A percentile compares a stretch with the other conserved stretches of the same genome.
phyloP scores from a whole-genome alignment of 2,329 filamentous ascomycete genomes.

The Torrubiellomyces zombiae region DNA sequence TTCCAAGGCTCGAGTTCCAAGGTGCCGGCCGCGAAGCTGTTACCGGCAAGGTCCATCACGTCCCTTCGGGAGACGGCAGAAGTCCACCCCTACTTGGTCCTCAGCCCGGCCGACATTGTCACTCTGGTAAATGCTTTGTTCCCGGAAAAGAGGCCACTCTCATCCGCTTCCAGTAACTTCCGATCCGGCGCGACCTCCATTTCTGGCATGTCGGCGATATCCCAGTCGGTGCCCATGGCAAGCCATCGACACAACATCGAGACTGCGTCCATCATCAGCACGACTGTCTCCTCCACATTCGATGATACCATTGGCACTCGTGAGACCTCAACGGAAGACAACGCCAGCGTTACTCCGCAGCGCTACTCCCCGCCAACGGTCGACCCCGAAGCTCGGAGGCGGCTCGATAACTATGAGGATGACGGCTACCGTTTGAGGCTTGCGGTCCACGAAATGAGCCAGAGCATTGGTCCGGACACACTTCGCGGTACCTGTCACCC shows the following conservation, averaged over 20 bases:
- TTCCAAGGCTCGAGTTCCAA: slow-evolving; percentile 39
- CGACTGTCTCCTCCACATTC: slow-evolving; percentile 53
- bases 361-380: slow-evolving; percentile 37
- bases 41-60: slow-evolving; percentile 55
- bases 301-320: slow-evolving; percentile 53
- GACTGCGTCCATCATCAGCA: slow-evolving; percentile 54
- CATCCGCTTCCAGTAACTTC: slow-evolving; percentile 42
- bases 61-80: slow-evolving; percentile 61
- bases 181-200: slow-evolving; percentile 50
- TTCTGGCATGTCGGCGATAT: slow-evolving; percentile 52
- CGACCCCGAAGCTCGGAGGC: slow-evolving; percentile 25
- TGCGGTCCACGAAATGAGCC: slow-evolving; percentile 55
- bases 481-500: slow-evolving; percentile 57
- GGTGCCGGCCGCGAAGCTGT: slow-evolving; percentile 37
- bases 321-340: slow-evolving; percentile 44
- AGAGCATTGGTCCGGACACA: slow-evolving; percentile 45
- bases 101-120: slow-evolving; percentile 63
- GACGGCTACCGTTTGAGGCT: slow-evolving; percentile 48
- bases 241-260: slow-evolving; percentile 35
- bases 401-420: slow-evolving; percentile 39
- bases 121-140: slow-evolving; percentile 74
- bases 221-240: slow-evolving; percentile 47
- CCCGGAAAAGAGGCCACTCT: slow-evolving; percentile 53
- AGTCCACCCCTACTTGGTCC: slow-evolving; percentile 62
- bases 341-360: slow-evolving; percentile 28